Evolutionary conservation across 208 protist species (phyloP).

Genomic region (Trypanosoma rangeli): DNA sequence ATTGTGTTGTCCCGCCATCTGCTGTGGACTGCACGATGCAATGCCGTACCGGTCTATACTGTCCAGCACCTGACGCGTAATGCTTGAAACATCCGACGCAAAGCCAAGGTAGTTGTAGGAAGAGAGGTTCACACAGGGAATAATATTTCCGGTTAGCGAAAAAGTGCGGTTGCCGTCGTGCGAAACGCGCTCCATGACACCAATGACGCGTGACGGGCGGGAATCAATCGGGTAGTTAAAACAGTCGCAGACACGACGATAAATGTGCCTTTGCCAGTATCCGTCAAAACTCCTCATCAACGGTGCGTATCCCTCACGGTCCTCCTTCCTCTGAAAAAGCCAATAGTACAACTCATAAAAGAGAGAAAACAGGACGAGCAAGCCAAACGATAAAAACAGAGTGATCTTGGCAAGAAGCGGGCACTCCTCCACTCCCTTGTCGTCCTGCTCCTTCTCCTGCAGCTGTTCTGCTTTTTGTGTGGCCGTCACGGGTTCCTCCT

Average conservation of each 20-base stretch:
- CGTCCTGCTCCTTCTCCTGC: neutral
- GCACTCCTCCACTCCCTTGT: neutral
- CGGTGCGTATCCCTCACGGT: constrained; percentile 90
- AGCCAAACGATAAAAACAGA: constrained; percentile 58
- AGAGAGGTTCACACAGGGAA: constrained; percentile 93
- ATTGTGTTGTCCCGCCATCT: constrained; percentile 65
- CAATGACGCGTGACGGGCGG: constrained; percentile 91
- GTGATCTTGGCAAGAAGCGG: constrained; percentile 35
- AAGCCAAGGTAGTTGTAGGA: constrained; percentile 99
- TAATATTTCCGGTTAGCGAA: constrained; percentile 76
- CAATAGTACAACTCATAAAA: constrained; percentile 53
- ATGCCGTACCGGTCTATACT: constrained; percentile 80
- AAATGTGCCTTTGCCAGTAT: constrained; percentile 94
- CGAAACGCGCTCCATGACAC: constrained; percentile 90
- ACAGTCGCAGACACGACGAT: constrained; percentile 89
- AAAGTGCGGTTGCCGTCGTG: constrained; percentile 89
- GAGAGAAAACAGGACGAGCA: constrained; percentile 55
- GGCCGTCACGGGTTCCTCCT: neutral
- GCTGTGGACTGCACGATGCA: constrained; percentile 59
- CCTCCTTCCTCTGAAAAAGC: constrained; percentile 33
- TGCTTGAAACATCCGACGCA: constrained; percentile 88
- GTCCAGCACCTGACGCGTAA: constrained; percentile 83
- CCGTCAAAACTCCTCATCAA: constrained; percentile 94
- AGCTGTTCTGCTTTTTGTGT: constrained; percentile 13
- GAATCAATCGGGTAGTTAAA: constrained; percentile 92